phyloP scores from a whole-genome alignment of 2,329 filamentous ascomycete species.

The Macrophomina tecta region DNA sequence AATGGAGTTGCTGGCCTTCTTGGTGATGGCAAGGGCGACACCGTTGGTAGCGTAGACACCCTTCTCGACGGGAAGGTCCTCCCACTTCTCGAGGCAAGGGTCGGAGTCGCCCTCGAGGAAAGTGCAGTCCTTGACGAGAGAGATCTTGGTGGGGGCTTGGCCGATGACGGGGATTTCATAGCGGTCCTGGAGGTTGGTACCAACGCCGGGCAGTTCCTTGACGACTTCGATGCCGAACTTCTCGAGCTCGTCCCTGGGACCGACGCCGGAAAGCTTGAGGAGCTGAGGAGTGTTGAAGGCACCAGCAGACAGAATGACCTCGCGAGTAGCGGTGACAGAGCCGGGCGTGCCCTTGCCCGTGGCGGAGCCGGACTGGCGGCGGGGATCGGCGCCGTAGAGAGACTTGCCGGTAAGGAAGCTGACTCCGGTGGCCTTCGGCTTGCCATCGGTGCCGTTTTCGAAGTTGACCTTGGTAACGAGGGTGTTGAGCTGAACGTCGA shows the following conservation, averaged over 20 bases:
- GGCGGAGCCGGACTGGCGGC: conserved; percentile 32
- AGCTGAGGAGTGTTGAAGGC: conserved; percentile 70
- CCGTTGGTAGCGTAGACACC: conserved; percentile 59
- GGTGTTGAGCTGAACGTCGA: conserved; percentile 65
- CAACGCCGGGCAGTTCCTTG: conserved; percentile 66
- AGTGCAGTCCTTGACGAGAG: conserved; percentile 41
- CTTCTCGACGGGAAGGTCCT: conserved; percentile 38
- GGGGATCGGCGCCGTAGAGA: conserved; percentile 49
- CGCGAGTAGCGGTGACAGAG: conserved; percentile 49
- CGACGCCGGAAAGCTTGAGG: conserved; percentile 69
- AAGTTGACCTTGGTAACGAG: conserved; percentile 71
- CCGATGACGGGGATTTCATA: conserved; percentile 62
- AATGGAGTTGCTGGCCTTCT: conserved; percentile 48
- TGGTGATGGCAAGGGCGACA: conserved; percentile 57
- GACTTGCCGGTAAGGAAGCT: conserved; percentile 50
- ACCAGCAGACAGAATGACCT: conserved; percentile 57
- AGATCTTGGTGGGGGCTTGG: conserved; percentile 45
- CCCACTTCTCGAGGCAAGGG: conserved; percentile 47
- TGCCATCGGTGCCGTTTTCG: conserved; percentile 60
- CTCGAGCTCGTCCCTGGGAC: conserved; percentile 59
- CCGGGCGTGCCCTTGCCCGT: conserved; percentile 46
- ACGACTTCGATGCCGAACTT: conserved; percentile 61
- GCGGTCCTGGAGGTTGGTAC: conserved; percentile 69
- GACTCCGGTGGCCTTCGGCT: conserved; percentile 45
- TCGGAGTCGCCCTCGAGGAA: conserved; percentile 43